These are phyloP conservation scores for Phialophora verrucosa DNA, from an alignment of 2,329 filamentous ascomycete genomes.

Conservation along the genomic window DNA sequence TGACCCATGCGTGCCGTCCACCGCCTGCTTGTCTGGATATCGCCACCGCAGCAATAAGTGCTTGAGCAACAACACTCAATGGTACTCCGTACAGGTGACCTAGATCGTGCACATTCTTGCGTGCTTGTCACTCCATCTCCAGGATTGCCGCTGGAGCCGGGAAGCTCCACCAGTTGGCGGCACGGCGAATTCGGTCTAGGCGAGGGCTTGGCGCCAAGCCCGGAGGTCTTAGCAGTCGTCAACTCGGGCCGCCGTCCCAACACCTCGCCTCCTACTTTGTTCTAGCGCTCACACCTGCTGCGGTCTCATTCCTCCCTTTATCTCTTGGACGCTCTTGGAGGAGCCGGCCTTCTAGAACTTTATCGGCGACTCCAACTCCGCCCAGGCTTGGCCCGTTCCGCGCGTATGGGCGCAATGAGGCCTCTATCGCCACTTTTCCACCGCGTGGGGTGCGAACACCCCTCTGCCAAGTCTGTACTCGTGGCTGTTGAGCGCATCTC, in stretches of 20 bases:
- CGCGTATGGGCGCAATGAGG: constrained; percentile 12
- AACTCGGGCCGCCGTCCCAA: neutral
- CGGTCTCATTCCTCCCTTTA: constrained; percentile 1
- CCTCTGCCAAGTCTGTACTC: neutral
- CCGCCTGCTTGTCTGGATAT: neutral
- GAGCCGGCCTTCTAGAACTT: constrained; percentile 1
- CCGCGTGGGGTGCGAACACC: neutral
- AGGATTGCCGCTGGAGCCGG: neutral
- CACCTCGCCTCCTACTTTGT: neutral
- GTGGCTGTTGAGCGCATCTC: constrained; percentile 2
- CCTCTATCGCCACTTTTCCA: constrained; percentile 21
- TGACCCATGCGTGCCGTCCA: neutral
- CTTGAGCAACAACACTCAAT: neutral
- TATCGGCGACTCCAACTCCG: constrained; percentile 17
- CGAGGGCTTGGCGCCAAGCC: constrained; percentile 4
- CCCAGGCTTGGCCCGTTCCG: constrained; percentile 22
- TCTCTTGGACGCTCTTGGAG: constrained; percentile 12
- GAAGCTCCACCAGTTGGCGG: neutral
- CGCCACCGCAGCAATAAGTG: neutral
- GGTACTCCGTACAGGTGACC: neutral
- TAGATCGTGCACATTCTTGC: no score
- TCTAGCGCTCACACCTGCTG: neutral
- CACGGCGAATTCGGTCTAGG: neutral
- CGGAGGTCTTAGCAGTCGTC: constrained; percentile 11
- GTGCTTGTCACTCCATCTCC: neutral